Base-by-base conservation (phyloP, 352 stramenopile genomes). In the Phytophthora citrophthora region DNA sequence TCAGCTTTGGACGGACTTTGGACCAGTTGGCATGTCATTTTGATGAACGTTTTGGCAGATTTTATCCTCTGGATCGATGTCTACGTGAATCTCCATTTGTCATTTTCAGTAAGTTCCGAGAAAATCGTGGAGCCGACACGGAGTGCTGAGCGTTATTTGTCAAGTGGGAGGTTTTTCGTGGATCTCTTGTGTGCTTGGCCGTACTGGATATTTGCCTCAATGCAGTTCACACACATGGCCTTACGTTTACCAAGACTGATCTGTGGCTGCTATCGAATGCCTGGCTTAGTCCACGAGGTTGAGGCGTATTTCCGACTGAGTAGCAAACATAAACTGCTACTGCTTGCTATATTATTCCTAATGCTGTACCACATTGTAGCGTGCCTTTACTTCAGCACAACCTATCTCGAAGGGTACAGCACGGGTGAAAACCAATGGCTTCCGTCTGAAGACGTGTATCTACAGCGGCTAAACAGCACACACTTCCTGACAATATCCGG, bases 291-390 rank as follows among this genome's bases (percentile, higher is more conserved):
- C 24, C 15, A 32, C 0, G 78, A 87, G 43, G 59, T 72, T 2
- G 61, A 77, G 43, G 67, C 72, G 8, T 84, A 70, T 24, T 81
- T 77, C 34, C 65, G 55, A 16, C 59, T 85, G 23, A 76, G 61
- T 32, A 81, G 64, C 40, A 68, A 73, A 8, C 69, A 81, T 26
- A 68, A 77, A 9, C 51, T 87, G 2, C 20, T 85, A 32, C 40
- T 83, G 5, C 77, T 83, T 18, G 75, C 47, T 0, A 13, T 87
- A 1, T 41, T 73, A 16, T 69, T 86, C 13, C 44, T 87, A 7
- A 75, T 85, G 72, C 49, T 87, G 13, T 84, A 84, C 32, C 77
- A 85, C 53, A 47, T 87, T 23, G 76, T 83, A n/a, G 70, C 77
- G 3, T 87, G 77, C 23, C 44, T 87, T 34, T 62, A 81, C 54